A percentile compares a stretch with the other conserved stretches of the same genome.
Evolutionary conservation across 2,329 filamentous ascomycete species (phyloP).

Genomic region (Hypoxylon sp.): DNA sequence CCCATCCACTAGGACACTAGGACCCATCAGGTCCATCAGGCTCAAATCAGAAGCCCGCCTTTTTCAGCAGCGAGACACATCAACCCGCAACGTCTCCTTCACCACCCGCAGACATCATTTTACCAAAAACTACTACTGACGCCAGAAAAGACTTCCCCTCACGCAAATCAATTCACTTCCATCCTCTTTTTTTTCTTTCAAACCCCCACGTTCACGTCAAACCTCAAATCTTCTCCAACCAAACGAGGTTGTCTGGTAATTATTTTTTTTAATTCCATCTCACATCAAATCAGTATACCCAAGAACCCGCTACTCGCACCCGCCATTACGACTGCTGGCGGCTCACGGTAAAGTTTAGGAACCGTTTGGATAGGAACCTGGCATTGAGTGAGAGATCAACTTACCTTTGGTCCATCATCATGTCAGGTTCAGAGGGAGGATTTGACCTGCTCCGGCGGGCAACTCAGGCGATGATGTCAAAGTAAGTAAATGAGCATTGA

Average conservation of each 20-base stretch:
- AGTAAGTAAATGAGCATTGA: slow-evolving; percentile 60
- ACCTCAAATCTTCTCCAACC: slow-evolving; percentile 46
- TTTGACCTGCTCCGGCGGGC: slow-evolving; percentile 72
- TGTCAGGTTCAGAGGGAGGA: slow-evolving; percentile 68
- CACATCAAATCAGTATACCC: slow-evolving; percentile 28
- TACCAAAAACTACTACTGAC: slow-evolving; percentile 40
- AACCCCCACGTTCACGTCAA: slow-evolving; percentile 44
- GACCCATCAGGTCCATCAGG: slow-evolving; percentile 27
- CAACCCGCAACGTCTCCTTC: slow-evolving; percentile 38
- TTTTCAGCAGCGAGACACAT: slow-evolving; percentile 39
- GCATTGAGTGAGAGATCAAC: slow-evolving; percentile 44
- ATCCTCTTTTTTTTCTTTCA: slow-evolving; percentile 17
- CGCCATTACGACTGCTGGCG: slow-evolving; percentile 30
- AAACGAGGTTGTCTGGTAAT: slow-evolving; percentile 32
- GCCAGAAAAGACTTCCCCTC: slow-evolving; percentile 45
- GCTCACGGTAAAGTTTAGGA: slow-evolving; percentile 35
- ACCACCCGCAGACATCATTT: slow-evolving; percentile 38
- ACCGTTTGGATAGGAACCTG: slow-evolving; percentile 45
- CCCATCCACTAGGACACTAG: background rate
- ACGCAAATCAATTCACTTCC: slow-evolving; percentile 42
- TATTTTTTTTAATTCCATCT: slow-evolving; percentile 21
- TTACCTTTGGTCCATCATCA: slow-evolving; percentile 52
- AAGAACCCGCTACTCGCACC: slow-evolving; percentile 27
- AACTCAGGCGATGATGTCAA: slow-evolving; percentile 75
- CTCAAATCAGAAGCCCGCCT: slow-evolving; percentile 43